phyloP scores from a whole-genome alignment of 202 grass and related monocot genomes.

The Brachypodium distachyon region DNA sequence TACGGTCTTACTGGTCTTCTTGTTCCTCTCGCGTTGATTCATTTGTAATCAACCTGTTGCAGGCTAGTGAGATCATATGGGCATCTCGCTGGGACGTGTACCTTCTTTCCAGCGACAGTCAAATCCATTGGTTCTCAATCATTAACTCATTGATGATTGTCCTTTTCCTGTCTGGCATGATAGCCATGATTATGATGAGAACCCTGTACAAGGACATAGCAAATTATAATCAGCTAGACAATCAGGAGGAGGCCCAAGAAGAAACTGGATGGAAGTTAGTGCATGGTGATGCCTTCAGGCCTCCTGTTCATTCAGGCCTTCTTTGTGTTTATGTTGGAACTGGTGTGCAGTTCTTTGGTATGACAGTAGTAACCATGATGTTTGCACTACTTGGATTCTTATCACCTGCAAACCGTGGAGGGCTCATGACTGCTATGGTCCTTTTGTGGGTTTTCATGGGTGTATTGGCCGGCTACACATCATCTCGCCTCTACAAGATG shows the following conservation, averaged over 20 bases:
- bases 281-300: constrained; percentile 77
- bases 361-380: constrained; percentile 92
- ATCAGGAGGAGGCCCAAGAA: constrained; percentile 88
- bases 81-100: constrained; percentile 96
- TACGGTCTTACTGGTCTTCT: background rate
- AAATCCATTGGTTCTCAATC: constrained; percentile 92
- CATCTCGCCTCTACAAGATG: constrained; percentile 85
- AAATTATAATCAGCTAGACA: constrained; percentile 88
- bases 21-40: background rate
- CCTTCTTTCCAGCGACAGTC: constrained; percentile 79
- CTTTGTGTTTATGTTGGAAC: constrained; percentile 91
- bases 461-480: constrained; percentile 72
- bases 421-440: constrained; percentile 94
- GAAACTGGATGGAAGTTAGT: constrained; percentile 93
- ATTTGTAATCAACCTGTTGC: constrained; percentile 13
- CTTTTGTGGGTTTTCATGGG: constrained; percentile 96
- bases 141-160: constrained; percentile 95
- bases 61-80: constrained; percentile 87
- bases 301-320: constrained; percentile 72
- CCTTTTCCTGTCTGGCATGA: constrained; percentile 91
- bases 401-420: constrained; percentile 74
- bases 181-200: constrained; percentile 96
- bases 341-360: constrained; percentile 81
- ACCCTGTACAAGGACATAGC: constrained; percentile 93
- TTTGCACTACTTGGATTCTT: constrained; percentile 85